phyloP scores from a whole-genome alignment of 345 rosid genomes.

The Cochlearia excelsa region DNA sequence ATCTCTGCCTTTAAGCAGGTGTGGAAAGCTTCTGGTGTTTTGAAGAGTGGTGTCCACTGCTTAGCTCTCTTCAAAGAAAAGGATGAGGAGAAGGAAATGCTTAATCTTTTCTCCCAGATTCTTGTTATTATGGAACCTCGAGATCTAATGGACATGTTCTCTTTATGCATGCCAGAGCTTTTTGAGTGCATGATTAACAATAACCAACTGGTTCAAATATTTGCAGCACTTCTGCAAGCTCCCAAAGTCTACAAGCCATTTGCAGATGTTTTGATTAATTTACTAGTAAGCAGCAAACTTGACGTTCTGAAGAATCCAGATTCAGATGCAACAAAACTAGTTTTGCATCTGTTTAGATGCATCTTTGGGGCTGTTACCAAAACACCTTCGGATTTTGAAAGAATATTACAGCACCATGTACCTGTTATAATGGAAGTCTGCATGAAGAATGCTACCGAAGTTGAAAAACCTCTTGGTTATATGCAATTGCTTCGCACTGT shows the following conservation, averaged over 20 bases:
- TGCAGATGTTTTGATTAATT: constrained; percentile 87
- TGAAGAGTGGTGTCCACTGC: constrained; percentile 97
- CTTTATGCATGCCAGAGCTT: constrained; percentile 96
- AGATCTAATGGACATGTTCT: constrained; percentile 98
- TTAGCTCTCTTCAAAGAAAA: constrained; percentile 95
- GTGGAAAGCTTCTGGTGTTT: constrained; percentile 95
- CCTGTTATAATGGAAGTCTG: constrained; percentile 95
- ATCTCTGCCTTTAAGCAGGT: constrained; percentile 52
- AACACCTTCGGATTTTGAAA: constrained; percentile 92
- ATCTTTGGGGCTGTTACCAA: constrained; percentile 91
- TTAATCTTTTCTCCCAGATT: constrained; percentile 81
- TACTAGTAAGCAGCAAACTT: constrained; percentile 85
- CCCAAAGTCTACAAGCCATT: constrained; percentile 81
- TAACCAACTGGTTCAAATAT: constrained; percentile 84
- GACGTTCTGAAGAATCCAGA: constrained; percentile 88
- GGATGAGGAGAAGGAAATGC: constrained; percentile 97
- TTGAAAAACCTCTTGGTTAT: constrained; percentile 90
- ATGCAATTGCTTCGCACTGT: constrained; percentile 91
- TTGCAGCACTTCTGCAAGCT: constrained; percentile 81
- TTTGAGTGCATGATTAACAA: constrained; percentile 94
- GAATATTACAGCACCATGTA: constrained; percentile 91
- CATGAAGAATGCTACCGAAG: constrained; percentile 92
- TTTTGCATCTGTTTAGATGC: constrained; percentile 87
- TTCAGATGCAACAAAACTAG: constrained; percentile 76
- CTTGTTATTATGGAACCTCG: constrained; percentile 96